phyloP scores from a whole-genome alignment of 106 monocot genomes.

The Amphibolis antarctica region DNA sequence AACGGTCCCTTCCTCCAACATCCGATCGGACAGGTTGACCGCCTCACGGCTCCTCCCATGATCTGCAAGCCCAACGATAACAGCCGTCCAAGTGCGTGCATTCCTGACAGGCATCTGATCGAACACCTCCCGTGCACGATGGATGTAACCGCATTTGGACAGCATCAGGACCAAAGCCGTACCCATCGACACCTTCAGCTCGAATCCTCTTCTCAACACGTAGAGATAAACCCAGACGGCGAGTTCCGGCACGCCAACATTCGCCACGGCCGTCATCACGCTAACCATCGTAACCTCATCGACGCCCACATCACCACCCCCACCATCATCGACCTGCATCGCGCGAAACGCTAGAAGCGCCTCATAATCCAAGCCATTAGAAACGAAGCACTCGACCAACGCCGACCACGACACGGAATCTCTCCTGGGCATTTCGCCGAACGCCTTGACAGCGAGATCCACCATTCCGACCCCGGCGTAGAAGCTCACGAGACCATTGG shows the following conservation, averaged over 20 bases:
- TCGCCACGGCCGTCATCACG: constrained; percentile 3
- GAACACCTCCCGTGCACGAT: constrained; percentile 8
- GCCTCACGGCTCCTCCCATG: constrained; percentile 17
- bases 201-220: background rate
- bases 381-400: background rate
- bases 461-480: constrained; percentile 1
- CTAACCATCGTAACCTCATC: constrained; percentile 9
- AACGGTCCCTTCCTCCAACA: background rate
- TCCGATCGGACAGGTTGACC: constrained; percentile 1
- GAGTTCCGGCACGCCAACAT: constrained; percentile 4
- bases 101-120: constrained; percentile 16
- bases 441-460: constrained; percentile 6
- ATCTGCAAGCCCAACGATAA: constrained; percentile 4
- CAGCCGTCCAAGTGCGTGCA: constrained; percentile 9
- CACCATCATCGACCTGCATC: constrained; percentile 10
- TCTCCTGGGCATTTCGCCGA: constrained; percentile 9
- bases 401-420: constrained; percentile 20
- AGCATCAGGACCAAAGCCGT: constrained; percentile 14
- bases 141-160: constrained; percentile 8
- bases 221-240: constrained; percentile 11
- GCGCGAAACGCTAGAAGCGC: constrained; percentile 8
- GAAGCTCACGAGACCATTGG: constrained; percentile 8
- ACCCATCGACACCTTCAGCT: constrained; percentile 1
- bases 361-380: background rate
- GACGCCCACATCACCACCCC: background rate